Percentiles rank a stretch among this genome's conserved stretches.
These are phyloP conservation scores for Linum usitatissimum DNA, from an alignment of 345 rosid species.

Conservation along the genomic window DNA sequence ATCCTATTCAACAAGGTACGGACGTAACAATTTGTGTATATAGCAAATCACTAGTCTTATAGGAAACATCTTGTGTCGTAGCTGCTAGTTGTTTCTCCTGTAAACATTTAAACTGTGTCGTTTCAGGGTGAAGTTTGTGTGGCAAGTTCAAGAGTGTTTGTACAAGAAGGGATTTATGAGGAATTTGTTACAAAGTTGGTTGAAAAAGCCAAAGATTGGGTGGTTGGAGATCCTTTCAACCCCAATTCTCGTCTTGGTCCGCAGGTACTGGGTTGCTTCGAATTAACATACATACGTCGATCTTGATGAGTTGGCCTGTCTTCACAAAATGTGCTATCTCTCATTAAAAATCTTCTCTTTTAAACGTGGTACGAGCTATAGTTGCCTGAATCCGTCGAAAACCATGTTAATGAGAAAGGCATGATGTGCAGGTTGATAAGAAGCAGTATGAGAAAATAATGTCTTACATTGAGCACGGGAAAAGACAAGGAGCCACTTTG, in stretches of 20 bases:
- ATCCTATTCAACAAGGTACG: conserved; percentile 1
- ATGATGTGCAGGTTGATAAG: conserved; percentile 11
- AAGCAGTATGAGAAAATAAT: conserved; percentile 44
- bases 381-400: too few species aligned
- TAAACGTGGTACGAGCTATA: too few species aligned
- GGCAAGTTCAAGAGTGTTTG: conserved; percentile 65
- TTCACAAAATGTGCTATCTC: too few species aligned
- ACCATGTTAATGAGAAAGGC: too few species aligned
- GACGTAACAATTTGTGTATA: background rate
- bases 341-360: too few species aligned
- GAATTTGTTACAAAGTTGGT: conserved; percentile 36
- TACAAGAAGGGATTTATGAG: conserved; percentile 72
- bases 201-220: conserved; percentile 45
- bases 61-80: too few species aligned
- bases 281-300: too few species aligned
- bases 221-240: conserved; percentile 75
- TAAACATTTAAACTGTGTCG: too few species aligned
- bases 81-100: too few species aligned
- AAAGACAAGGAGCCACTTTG: conserved; percentile 62
- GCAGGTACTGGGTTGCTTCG: conserved; percentile 16
- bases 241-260: conserved; percentile 48
- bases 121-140: conserved; percentile 39
- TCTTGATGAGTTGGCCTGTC: too few species aligned
- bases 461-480: conserved; percentile 57
- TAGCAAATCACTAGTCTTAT: too few species aligned